A percentile compares a stretch with the other conserved stretches of the same genome.
phyloP scores from a whole-genome alignment of 257 asterid species.

The Verbena officinalis region DNA sequence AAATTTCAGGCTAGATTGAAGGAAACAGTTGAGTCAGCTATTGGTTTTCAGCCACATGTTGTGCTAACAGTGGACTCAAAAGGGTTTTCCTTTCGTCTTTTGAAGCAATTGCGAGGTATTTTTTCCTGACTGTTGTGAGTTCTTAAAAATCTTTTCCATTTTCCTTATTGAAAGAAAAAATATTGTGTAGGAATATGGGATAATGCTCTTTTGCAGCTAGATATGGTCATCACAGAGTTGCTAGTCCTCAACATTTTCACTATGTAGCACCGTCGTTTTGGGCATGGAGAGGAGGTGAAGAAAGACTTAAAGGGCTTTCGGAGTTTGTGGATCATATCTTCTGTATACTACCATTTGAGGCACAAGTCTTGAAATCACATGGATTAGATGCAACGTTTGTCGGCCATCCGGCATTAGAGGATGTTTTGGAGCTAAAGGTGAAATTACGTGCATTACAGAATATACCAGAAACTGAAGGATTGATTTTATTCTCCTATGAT shows the following conservation, averaged over 20 bases:
- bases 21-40: slow-evolving; percentile 72
- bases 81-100: slow-evolving; percentile 88
- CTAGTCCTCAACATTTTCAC: slow-evolving; percentile 76
- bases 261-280: slow-evolving; percentile 97
- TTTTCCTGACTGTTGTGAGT: slow-evolving; percentile 14
- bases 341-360: slow-evolving; percentile 97
- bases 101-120: slow-evolving; percentile 79
- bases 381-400: slow-evolving; percentile 90
- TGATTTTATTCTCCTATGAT: background rate
- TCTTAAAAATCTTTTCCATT: slow-evolving; percentile 6
- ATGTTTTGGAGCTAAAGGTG: slow-evolving; percentile 66
- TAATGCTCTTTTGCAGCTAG: slow-evolving; percentile 75
- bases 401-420: slow-evolving; percentile 95
- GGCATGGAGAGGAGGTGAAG: slow-evolving; percentile 99
- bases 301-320: slow-evolving; percentile 70
- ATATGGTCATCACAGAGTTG: slow-evolving; percentile 44
- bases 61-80: slow-evolving; percentile 93
- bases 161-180: slow-evolving; percentile 40
- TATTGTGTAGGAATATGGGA: slow-evolving; percentile 45
- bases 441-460: slow-evolving; percentile 9
- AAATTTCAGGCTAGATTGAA: slow-evolving; percentile 61
- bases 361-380: slow-evolving; percentile 63
- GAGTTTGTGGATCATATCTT: slow-evolving; percentile 82
- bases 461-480: slow-evolving; percentile 14
- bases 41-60: slow-evolving; percentile 76